Base-by-base conservation (phyloP, 305 asterid species). In the Monarda citriodora region DNA sequence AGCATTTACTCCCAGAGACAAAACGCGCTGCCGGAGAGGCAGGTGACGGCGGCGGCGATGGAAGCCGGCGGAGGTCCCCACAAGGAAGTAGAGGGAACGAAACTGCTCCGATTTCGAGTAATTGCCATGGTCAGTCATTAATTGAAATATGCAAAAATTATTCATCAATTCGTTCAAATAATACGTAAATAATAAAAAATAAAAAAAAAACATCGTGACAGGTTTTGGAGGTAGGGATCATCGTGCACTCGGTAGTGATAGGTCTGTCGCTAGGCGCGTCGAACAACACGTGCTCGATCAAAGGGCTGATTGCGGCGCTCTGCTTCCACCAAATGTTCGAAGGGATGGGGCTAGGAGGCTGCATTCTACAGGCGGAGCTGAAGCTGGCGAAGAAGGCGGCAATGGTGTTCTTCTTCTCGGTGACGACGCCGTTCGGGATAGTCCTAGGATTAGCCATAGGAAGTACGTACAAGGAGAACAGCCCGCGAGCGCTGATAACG, bases 331-430 rank as follows among this genome's bases (percentile, higher is more conserved):
- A 89, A 65, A 79, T 87, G 92, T 87, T 90, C 44, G 96, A 90
- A 65, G 97, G 95, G 16, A 90, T 90, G 96, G 97, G 97, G 1
- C 95, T 85, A 3, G 95, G 97, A 20, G 97, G 96, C 1, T 87
- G 96, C 72, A 90, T 90, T 42, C 82, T 26, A 51, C 23, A 80
- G 93, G 95, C 97, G 0, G 89, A 85, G 57, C 85, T 79, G 70
- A 62, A 55, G 21, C 16, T 72, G 0, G 0, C 66, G 15, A 82
- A 79, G 78, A 90, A 85, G 72, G 62, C 78, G 0, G 36, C 71
- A 0, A 82, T 87, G 96, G 90, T 78, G 0, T 89, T 87, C 81
- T 84, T 89, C 65, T 87, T 87, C 62, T 53, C 90, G 0, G 80
- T 77, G 5, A 87, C 95, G n/a, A 89, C 97, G 0, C 97, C 97